Evolutionary conservation across 176 grass and related monocot species (phyloP), one percentile per base, ranked within the genome.

Genomic region (Lolium multiflorum): DNA sequence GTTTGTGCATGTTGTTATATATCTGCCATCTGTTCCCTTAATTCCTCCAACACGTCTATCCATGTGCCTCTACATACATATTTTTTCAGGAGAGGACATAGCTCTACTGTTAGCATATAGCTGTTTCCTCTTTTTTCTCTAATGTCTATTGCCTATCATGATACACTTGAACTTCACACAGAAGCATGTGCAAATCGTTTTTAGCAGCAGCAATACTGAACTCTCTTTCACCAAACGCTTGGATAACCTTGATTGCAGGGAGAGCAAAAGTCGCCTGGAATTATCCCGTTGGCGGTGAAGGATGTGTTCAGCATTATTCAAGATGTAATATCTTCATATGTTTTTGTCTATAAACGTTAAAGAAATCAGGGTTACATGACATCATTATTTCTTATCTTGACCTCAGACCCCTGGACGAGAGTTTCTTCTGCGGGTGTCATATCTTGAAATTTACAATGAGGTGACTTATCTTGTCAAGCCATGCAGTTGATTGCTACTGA

Each of bases 361-460:
- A 83, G 28, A 83, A 39, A 25, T 47, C 18, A 39, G 8, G 16
- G 15, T 61, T 38, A 4, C 65, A 73, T 95, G 79, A 91, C 77
- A 91, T 76, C 71, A 12, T 78, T 38, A 4, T 86, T 66, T 81
- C 65, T 87, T 81, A 72, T 87, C 63, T 80, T 86, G 18, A 80
- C 65, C 41, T 88, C 88, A 98, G 96, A 98, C 96, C 58, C 96
- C 96, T 48, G 96, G 96, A 50, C 90, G 93, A 74, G 96, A 98
- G 73, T 98, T 98, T 94, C 96, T 98, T 91, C 86, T 98, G 75
- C 96, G 96, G 58, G 96, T 98, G 82, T 98, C 96, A 44, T 98
- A 98, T 83, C 91, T 98, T 89, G 96, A 98, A 92, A 98, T 98
- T 88, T 98, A 98, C 81, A 98, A 98, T 80, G 96, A 98, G 96